phyloP scores from a whole-genome alignment of 495 filamentous ascomycete species.

The Penicillium verhagenii region DNA sequence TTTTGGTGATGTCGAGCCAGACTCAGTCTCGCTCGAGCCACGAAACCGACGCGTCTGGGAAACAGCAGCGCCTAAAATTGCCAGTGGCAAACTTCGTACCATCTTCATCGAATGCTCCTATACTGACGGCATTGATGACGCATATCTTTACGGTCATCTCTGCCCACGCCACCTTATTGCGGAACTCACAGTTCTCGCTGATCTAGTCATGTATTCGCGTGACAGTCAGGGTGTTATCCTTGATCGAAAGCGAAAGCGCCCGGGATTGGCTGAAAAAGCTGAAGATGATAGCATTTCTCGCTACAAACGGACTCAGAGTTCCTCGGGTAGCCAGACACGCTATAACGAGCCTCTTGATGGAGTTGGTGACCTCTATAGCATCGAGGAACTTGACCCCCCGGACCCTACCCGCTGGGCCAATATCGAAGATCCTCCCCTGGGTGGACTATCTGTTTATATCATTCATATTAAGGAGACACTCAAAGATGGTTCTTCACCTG shows the following conservation, averaged over 20 bases:
- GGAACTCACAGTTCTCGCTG: slow-evolving; percentile 72
- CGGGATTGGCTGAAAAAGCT: not conserved
- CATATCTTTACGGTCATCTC: slow-evolving; percentile 82
- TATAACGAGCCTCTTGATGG: slow-evolving; percentile 8
- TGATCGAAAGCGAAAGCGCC: not conserved
- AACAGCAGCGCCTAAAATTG: slow-evolving; percentile 81
- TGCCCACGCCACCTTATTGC: slow-evolving; percentile 74
- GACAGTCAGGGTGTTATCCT: not conserved
- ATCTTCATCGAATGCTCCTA: slow-evolving; percentile 97
- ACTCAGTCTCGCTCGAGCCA: slow-evolving; percentile 76
- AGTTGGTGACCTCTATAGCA: slow-evolving; percentile 6
- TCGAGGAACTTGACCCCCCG: slow-evolving; percentile 13
- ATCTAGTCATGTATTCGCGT: slow-evolving; percentile 49
- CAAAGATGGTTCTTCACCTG: slow-evolving; percentile 59
- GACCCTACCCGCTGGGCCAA: slow-evolving; percentile 23
- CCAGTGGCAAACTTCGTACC: slow-evolving; percentile 61
- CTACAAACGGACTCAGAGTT: slow-evolving; percentile 21
- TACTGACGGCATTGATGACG: slow-evolving; percentile 70
- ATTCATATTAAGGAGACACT: slow-evolving; percentile 83
- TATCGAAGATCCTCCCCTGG: slow-evolving; percentile 39
- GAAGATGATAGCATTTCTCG: slow-evolving; percentile 23
- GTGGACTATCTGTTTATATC: slow-evolving; percentile 63
- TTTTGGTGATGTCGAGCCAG: slow-evolving; percentile 94
- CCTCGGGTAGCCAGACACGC: not conserved
- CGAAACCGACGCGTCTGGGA: slow-evolving; percentile 78